Conservation (phyloP, 2,329 filamentous ascomycete genomes). For the Apiospora phragmitis region DNA sequence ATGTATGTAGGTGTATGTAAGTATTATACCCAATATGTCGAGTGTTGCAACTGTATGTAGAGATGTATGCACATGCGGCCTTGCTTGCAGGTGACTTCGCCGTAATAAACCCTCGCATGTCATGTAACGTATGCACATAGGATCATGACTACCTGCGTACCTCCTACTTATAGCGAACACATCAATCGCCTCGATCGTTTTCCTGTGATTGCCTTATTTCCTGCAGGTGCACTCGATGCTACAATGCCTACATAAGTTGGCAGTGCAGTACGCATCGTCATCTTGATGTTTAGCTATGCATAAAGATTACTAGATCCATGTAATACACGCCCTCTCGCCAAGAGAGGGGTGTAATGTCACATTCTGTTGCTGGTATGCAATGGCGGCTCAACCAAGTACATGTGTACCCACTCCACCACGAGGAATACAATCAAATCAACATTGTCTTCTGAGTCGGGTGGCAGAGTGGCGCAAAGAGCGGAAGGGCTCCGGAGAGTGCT, state of each 20-base stretch:
- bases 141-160: background rate
- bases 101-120: background rate
- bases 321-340: background rate
- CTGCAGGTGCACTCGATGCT: background rate
- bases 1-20: background rate
- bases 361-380: conserved; percentile 3
- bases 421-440: background rate
- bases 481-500: background rate
- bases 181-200: background rate
- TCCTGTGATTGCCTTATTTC: background rate
- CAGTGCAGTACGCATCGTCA: conserved; percentile 1
- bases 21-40: background rate
- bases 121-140: background rate
- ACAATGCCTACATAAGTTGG: conserved; percentile 3
- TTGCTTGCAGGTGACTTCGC: background rate
- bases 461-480: background rate
- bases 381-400: conserved; percentile 3
- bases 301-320: conserved; percentile 5
- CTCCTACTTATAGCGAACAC: background rate
- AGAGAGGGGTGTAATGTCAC: conserved; percentile 7
- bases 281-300: conserved; percentile 5
- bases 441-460: background rate
- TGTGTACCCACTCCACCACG: conserved; percentile 1
- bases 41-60: background rate
- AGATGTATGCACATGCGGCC: background rate